Evolutionary conservation across 1,284 basidiomycete genomes (phyloP), one percentile per base, ranked within the genome.

Genomic region (Mycena citricolor): DNA sequence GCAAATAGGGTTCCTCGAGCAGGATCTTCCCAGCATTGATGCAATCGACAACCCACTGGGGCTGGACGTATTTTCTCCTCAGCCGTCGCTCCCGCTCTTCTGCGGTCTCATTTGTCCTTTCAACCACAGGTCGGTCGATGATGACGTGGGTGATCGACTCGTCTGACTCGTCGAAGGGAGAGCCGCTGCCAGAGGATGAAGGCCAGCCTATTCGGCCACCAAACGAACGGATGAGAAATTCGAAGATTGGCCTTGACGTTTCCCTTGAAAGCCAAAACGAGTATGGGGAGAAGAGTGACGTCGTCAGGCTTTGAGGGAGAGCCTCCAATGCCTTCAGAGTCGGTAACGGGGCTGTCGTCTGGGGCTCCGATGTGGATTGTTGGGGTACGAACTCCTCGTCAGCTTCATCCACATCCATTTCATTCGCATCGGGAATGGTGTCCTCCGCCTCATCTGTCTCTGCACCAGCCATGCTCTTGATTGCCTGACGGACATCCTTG

Each of bases 11-110:
- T 46, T 88, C 94, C 56, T 94, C 90, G 1, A 92, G 76, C 24
- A 98, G 74, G 44, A 97, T 76, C 63, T 79, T 90, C 14, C 84
- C 81, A 17, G 84, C 79, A 65, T 99, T 99, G 60, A 97, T 84
- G 61, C 90, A 97, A 67, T 99, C 97, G 25, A 94, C 90, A 21
- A 98, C 80, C 95, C 97, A 99, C 66, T 99, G 97, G 13, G 97
- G 97, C 67, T 99, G 97, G 8, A 99, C 79, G 67, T 90, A 92
- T 57, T 90, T 91, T 57, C 94, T 78, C 61, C 83, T 80, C 39
- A 76, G 66, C 22, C 82, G 74, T 35, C 76, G 74, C 57, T 84
- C 79, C 52, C 78, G 73, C 57, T 86, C 79, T 44, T 78, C 79
- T 36, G 74, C 62, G 3, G 77, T 74, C 60, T 82, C 81, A 37